phyloP scores from a whole-genome alignment of 768 basidiomycete genomes.

The Mycena pura region DNA sequence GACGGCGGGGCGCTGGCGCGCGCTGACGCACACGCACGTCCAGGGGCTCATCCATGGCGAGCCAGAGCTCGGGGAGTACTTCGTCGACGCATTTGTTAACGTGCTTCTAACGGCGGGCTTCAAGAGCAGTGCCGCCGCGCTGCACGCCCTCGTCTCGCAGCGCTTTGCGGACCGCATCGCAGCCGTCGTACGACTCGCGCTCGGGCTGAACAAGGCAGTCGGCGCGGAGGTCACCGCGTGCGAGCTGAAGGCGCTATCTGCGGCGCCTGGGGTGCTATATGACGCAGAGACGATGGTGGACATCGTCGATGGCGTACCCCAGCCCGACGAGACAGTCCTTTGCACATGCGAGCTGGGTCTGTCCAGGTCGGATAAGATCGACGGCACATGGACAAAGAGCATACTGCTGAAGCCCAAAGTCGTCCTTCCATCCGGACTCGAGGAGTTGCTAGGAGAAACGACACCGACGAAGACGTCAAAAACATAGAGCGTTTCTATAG shows the following conservation, averaged over 20 bases:
- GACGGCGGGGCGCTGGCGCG: slow-evolving; percentile 62
- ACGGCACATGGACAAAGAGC: slow-evolving; percentile 54
- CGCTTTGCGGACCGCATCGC: slow-evolving; percentile 52
- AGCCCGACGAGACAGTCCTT: slow-evolving; percentile 44
- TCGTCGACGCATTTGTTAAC: slow-evolving; percentile 48
- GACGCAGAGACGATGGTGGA: slow-evolving; percentile 51
- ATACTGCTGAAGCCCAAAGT: slow-evolving; percentile 63
- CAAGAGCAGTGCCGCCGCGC: slow-evolving; percentile 33
- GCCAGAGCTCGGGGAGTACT: slow-evolving; percentile 43
- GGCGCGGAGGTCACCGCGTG: slow-evolving; percentile 65
- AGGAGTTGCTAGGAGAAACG: slow-evolving; percentile 33
- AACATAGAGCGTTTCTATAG: not conserved
- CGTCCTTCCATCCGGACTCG: slow-evolving; percentile 52
- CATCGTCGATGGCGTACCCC: slow-evolving; percentile 17
- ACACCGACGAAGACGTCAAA: slow-evolving; percentile 25
- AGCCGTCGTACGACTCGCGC: slow-evolving; percentile 51
- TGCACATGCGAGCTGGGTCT: slow-evolving; percentile 68
- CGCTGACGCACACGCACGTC: slow-evolving; percentile 57
- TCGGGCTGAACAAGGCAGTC: slow-evolving; percentile 60
- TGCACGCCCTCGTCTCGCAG: slow-evolving; percentile 46
- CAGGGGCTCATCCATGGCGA: slow-evolving; percentile 43
- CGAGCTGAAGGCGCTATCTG: slow-evolving; percentile 60
- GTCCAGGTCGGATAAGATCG: slow-evolving; percentile 42
- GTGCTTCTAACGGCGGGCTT: slow-evolving; percentile 49
- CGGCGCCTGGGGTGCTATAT: slow-evolving; percentile 49